Conservation (phyloP, 306 rosid species). For the Vachellia pachyceras region DNA sequence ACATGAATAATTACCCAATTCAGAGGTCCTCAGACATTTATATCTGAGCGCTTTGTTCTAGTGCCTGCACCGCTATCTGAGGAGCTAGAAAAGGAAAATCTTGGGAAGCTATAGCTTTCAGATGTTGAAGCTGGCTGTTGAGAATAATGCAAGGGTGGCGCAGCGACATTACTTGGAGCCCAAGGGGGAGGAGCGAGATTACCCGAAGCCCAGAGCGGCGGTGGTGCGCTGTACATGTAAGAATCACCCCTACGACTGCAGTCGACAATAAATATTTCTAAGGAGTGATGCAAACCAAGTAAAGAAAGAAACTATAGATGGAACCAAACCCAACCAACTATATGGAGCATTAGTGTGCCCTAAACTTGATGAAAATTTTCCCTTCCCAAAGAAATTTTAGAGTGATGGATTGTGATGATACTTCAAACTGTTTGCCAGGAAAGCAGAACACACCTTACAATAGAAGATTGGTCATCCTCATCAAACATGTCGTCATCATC, state of each 20-base stretch:
- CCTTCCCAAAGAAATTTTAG: conserved; percentile 23
- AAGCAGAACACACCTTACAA: conserved; percentile 49
- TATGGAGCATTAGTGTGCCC: conserved; percentile 13
- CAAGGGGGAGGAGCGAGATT: conserved; percentile 71
- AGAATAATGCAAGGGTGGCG: conserved; percentile 70
- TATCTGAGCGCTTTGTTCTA: conserved; percentile 69
- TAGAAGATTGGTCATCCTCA: conserved; percentile 51
- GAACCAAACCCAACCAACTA: conserved; percentile 6
- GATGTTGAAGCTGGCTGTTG: conserved; percentile 69
- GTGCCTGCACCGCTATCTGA: conserved; percentile 46
- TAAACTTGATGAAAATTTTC: conserved; percentile 15
- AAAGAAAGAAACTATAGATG: not conserved
- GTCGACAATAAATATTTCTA: not conserved
- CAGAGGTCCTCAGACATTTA: conserved; percentile 47
- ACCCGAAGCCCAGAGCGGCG: conserved; percentile 69
- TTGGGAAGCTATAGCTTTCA: conserved; percentile 62
- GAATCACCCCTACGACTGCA: conserved; percentile 52
- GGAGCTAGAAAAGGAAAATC: conserved; percentile 52
- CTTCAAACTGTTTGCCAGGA: conserved; percentile 4
- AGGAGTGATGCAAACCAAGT: not conserved
- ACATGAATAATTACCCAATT: not conserved
- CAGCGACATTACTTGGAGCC: conserved; percentile 66
- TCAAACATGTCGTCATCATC: conserved; percentile 64
- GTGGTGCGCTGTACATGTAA: conserved; percentile 60
- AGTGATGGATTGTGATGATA: not conserved